Percentiles rank a stretch among this genome's conserved stretches.
These are phyloP conservation scores for Nepenthes alata DNA, from an alignment of 179 eudicot genomes.

Conservation along the genomic window DNA sequence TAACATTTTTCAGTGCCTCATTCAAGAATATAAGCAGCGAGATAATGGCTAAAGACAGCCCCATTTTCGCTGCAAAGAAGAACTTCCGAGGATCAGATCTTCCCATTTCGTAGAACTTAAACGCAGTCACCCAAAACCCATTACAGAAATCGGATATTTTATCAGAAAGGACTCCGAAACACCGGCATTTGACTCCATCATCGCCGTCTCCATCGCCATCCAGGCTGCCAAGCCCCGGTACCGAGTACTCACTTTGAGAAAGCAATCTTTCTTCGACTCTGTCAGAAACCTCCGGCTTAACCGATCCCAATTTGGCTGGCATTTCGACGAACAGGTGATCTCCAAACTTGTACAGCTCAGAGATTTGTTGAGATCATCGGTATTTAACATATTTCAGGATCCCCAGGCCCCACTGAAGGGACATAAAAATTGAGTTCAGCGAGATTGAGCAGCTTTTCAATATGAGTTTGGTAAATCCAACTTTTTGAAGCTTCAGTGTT, in stretches of 20 bases:
- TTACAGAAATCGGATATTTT: not conserved
- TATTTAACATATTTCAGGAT: no score
- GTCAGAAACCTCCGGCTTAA: not conserved
- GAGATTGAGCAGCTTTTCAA: no score
- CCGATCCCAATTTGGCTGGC: slow-evolving; percentile 1
- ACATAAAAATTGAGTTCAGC: no score
- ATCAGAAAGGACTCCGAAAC: slow-evolving; percentile 8
- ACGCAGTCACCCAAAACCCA: slow-evolving; percentile 1
- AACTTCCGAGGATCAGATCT: slow-evolving; percentile 12
- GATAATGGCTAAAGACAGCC: slow-evolving; percentile 9
- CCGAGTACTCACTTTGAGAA: slow-evolving; percentile 4
- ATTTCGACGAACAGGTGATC: not conserved
- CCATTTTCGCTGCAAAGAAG: slow-evolving; percentile 12
- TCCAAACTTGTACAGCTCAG: no score
- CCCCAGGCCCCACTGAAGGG: no score
- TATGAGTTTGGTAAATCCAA: no score
- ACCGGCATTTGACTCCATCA: slow-evolving; percentile 1
- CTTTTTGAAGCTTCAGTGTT: no score
- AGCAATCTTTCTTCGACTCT: slow-evolving; percentile 4
- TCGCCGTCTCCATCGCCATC: not conserved
- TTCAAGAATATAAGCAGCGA: slow-evolving; percentile 14
- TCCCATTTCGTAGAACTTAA: slow-evolving; percentile 8
- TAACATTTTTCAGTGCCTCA: slow-evolving; percentile 9
- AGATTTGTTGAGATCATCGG: no score
- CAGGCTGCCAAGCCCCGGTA: not conserved